Percentiles rank a stretch among this genome's conserved stretches.
phyloP scores from a whole-genome alignment of 164 flowering plant genomes.

The Nymphaea colorata region DNA sequence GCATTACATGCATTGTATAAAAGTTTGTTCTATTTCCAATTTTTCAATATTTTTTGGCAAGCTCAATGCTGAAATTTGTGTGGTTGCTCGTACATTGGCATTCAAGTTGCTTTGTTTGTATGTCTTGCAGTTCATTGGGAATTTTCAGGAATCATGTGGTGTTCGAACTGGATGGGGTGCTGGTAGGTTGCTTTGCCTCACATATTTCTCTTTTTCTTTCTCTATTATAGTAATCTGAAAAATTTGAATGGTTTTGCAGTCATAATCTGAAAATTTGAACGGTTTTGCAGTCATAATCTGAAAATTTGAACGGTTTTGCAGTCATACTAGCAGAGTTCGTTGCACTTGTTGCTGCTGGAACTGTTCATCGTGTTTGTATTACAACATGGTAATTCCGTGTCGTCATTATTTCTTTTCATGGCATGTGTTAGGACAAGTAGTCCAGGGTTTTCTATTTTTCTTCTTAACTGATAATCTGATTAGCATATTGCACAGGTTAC shows the following conservation, averaged over 20 bases:
- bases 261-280: not conserved
- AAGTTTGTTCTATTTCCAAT: too few relatives aligned
- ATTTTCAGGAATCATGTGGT: slow-evolving; percentile 79
- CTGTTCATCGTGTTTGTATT: slow-evolving; percentile 93
- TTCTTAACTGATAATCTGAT: too few relatives aligned
- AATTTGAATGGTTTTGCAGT: slow-evolving; percentile 4
- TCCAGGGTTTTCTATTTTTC: too few relatives aligned
- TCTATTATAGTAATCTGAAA: not conserved
- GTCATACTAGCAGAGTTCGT: slow-evolving; percentile 66
- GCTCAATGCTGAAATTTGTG: too few relatives aligned
- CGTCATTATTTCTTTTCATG: too few relatives aligned
- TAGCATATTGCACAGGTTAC: too few relatives aligned
- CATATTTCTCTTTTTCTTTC: not conserved
- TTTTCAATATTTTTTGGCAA: too few relatives aligned
- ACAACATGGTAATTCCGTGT: slow-evolving; percentile 68
- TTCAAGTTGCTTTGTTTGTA: slow-evolving; percentile 3
- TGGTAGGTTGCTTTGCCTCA: slow-evolving; percentile 29
- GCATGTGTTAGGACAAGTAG: too few relatives aligned
- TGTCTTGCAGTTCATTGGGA: slow-evolving; percentile 82
- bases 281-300: slow-evolving; percentile 6
- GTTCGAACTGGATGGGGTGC: slow-evolving; percentile 89
- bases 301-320: slow-evolving; percentile 17
- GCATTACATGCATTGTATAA: too few relatives aligned
- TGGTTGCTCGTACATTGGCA: too few relatives aligned
- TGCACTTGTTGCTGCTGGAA: slow-evolving; percentile 87